These are phyloP conservation scores for Rachicladosporium sp. DNA, from an alignment of 2,329 filamentous ascomycete genomes.

Conservation along the genomic window DNA sequence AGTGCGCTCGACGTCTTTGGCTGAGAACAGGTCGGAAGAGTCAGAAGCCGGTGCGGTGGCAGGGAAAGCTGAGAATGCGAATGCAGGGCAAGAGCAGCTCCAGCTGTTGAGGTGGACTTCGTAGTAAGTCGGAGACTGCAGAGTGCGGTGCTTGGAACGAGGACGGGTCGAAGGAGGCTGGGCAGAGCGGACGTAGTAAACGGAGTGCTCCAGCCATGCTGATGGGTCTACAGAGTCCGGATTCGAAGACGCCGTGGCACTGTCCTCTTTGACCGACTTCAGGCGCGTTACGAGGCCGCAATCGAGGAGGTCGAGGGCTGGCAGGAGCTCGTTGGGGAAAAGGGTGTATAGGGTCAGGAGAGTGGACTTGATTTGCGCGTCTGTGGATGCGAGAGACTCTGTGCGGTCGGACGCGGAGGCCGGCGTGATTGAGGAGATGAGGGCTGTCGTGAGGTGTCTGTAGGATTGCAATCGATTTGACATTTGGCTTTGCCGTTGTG, in stretches of 20 bases:
- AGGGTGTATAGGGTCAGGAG: constrained; percentile 75
- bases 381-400: constrained; percentile 8
- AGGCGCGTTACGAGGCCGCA: constrained; percentile 54
- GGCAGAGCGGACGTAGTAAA: constrained; percentile 54
- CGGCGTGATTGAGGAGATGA: constrained; percentile 17
- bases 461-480: too few relatives aligned
- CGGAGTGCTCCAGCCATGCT: too few relatives aligned
- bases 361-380: constrained; percentile 26
- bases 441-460: constrained; percentile 15
- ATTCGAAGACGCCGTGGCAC: not conserved
- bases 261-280: too few relatives aligned
- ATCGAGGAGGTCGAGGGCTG: constrained; percentile 80
- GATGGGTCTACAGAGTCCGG: not conserved
- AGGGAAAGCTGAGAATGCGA: constrained; percentile 59
- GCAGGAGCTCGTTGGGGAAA: constrained; percentile 68
- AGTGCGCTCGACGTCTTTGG: not conserved
- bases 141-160: too few relatives aligned
- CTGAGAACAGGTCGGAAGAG: not conserved
- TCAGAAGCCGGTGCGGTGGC: constrained; percentile 8
- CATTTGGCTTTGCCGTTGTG: constrained; percentile 4
- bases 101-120: constrained; percentile 62
- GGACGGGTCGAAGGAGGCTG: constrained; percentile 20
- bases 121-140: constrained; percentile 46
- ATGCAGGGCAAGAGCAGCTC: constrained; percentile 84
- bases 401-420: constrained; percentile 8